A percentile compares a stretch with the other conserved stretches of the same genome.
Evolutionary conservation across 768 basidiomycete genomes (phyloP).

Genomic region (Suillus luteus): DNA sequence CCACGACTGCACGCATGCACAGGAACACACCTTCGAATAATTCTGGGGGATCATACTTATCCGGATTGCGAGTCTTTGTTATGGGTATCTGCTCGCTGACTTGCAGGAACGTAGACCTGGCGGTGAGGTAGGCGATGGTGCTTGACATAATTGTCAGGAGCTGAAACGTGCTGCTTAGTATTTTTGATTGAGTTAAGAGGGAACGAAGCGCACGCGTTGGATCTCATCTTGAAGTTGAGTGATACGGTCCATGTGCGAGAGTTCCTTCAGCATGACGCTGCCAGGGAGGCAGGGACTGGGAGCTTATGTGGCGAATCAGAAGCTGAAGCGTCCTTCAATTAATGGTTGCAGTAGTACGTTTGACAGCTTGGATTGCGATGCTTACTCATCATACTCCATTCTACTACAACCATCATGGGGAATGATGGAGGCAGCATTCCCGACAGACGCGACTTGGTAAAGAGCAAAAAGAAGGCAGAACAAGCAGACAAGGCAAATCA

Average conservation of each 20-base stretch:
- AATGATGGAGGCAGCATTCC: constrained; percentile 91
- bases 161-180: constrained; percentile 37
- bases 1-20: neutral
- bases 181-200: neutral
- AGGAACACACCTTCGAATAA: constrained; percentile 66
- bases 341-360: too few relatives aligned
- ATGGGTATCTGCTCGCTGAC: constrained; percentile 81
- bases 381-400: constrained; percentile 9
- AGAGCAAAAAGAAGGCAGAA: constrained; percentile 76
- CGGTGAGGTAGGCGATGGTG: constrained; percentile 77
- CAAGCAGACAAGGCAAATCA: constrained; percentile 92
- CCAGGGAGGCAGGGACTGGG: constrained; percentile 14
- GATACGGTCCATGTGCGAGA: constrained; percentile 94
- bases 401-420: constrained; percentile 53
- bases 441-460: constrained; percentile 78
- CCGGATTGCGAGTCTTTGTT: constrained; percentile 73
- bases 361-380: neutral
- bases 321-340: too few relatives aligned
- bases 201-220: constrained; percentile 59
- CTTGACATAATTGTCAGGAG: constrained; percentile 88
- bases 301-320: constrained; percentile 1
- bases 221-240: constrained; percentile 95
- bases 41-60: constrained; percentile 71
- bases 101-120: constrained; percentile 74
- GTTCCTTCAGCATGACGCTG: constrained; percentile 90